Evolutionary conservation across 495 filamentous ascomycete species (phyloP), one percentile per base, ranked within the genome.

Genomic region (Xylaria scruposa): DNA sequence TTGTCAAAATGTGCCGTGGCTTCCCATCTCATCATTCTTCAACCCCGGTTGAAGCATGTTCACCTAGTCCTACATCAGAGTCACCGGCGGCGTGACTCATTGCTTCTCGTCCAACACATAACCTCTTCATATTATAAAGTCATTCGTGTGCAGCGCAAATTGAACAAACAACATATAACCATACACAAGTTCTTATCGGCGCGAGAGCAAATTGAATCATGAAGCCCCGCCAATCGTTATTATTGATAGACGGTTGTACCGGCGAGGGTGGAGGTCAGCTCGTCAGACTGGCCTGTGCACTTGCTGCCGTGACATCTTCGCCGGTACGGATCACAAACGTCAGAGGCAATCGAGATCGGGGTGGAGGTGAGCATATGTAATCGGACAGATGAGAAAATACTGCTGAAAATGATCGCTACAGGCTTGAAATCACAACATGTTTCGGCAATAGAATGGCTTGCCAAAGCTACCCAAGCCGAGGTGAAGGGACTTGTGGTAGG

Each of bases 241-340:
- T 80, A 19, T 74, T 80, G 64, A 79, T 94, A 8, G 91, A 94
- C 72, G 93, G 92, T 44, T 80, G 86, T 56, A 92, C 88, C 0
- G 92, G 95, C 15, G 94, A 97, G 83, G 94, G 94, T 47, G 94
- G 94, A 40, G 94, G 94, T 10, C 94, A 97, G 78, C 83, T 97
- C 1, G 86, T 96, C 38, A 88, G 94, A 58, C 85, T 93, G 54
- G 92, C 92, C 1, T 80, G 92, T 40, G 88, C 87, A 12, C 80
- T 97, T 1, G 89, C 93, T 0, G 88, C 92, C 0, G 83, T 97
- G 7, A 91, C 90, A 9, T 81, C 84, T 6, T 85, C 82, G 9
- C 88, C 93, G 7, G 83, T 97, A 59, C 83, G 85, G 53, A 90
- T 97, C 58, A 81, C 86, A 38, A 76, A 93, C 74, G 90, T 96